Percentiles rank a stretch among this genome's conserved stretches.
phyloP scores from a whole-genome alignment of 164 flowering plant genomes.

The Sedum album region DNA sequence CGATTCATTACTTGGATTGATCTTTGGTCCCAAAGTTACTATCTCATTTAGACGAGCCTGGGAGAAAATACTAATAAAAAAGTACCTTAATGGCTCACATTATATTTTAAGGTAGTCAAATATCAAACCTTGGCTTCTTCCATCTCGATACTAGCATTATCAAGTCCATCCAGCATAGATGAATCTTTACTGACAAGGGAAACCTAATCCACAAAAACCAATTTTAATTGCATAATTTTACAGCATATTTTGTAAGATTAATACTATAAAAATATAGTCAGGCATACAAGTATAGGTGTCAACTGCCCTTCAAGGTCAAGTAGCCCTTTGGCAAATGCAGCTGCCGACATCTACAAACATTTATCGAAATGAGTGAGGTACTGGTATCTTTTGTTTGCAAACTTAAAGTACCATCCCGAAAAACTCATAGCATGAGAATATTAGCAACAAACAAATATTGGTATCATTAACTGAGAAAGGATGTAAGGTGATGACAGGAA shows the following conservation, averaged over 20 bases:
- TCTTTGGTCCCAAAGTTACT: conserved; percentile 52
- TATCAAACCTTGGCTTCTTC: conserved; percentile 84
- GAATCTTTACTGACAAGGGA: conserved; percentile 99
- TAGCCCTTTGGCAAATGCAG: conserved; percentile 99
- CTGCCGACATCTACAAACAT: conserved; percentile 88
- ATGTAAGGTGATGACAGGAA: too few species aligned
- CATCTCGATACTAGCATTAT: conserved; percentile 92
- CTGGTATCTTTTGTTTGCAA: too few species aligned
- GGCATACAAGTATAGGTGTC: conserved; percentile 38
- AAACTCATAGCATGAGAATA: too few species aligned
- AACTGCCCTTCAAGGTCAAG: conserved; percentile 97
- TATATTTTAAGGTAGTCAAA: background rate
- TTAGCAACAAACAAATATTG: too few species aligned
- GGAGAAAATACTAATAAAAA: background rate
- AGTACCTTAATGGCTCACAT: background rate
- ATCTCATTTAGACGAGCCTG: conserved; percentile 92
- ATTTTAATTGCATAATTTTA: background rate
- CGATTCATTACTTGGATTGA: conserved; percentile 30
- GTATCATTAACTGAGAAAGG: too few species aligned
- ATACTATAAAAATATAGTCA: background rate
- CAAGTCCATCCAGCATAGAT: conserved; percentile 99
- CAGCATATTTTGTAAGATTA: conserved; percentile 46
- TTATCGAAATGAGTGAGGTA: background rate
- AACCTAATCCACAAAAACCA: conserved; percentile 38
- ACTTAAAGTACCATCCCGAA: too few species aligned